Evolutionary conservation across 2,329 filamentous ascomycete genomes (phyloP), one percentile per base, ranked within the genome.

Genomic region (Ophiocordyceps australis): DNA sequence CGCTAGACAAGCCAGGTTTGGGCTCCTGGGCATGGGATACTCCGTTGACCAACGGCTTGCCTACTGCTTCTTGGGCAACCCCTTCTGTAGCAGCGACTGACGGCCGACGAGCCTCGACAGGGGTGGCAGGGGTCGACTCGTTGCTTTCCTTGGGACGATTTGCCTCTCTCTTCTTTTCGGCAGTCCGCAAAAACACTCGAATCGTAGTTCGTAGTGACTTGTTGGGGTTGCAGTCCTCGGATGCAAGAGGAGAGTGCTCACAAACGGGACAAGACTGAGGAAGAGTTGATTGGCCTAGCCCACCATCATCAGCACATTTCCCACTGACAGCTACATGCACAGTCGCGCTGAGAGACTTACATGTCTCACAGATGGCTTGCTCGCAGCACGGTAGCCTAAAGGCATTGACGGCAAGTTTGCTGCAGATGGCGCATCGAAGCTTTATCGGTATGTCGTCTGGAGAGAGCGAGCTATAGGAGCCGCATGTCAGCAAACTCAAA

Each of bases 351-450:
- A 6, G 3, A 13, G n/a, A 28, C 39, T 28, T 33, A 94, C 89
- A 98, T 36, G 61, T 65, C 44, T 86, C 78, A 59, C 89, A 95
- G 30, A 95, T 92, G 21, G 79, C 75, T 46, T 92, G 86, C 44
- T 94, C 89, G 50, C 89, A 98, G 54, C 89, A 98, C 2, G 85
- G 81, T 16, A 94, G 62, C 35, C 85, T 79, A 48, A 82, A 92
- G 7, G 86, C 81, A 47, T 94, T 91, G 35, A 92, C 60, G 17
- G 83, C 85, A 30, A 95, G 63, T 49, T 80, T 83, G 55, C 78
- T 89, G 55, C 89, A 98, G 39, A 82, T 80, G 27, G 82, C 82
- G 59, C 89, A 98, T 52, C 85, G 78, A 35, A 98, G 66, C 61
- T 93, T 94, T 42, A 85, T 82, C n/a, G 89, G 89, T 30, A 94